Evolutionary conservation across 2,329 filamentous ascomycete species (phyloP), one percentile per base, ranked within the genome.

Genomic region (Coleophoma cylindrospora): DNA sequence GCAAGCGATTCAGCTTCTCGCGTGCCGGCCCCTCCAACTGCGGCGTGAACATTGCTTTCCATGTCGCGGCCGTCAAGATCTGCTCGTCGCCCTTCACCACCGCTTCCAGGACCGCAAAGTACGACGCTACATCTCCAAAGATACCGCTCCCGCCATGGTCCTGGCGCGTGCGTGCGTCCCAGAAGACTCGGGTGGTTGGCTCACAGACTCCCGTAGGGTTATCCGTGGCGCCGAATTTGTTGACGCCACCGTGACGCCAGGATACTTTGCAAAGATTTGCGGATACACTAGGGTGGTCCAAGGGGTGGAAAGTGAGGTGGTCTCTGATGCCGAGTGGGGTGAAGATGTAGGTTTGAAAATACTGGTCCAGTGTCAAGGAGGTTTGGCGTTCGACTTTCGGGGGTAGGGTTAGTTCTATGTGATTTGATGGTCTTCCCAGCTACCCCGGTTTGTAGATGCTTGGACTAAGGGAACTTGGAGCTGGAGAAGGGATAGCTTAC

Each of bases 71-170:
- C 22, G 62, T 66, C 11, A 80, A 67, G 1, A 80, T 54, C 34
- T 66, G 72, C 4, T 69, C 72, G 44, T 80, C 75, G 43, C 79
- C 70, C 3, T 64, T 61, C 0, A 79, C 65, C 1, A 81, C 57
- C 3, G 73, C 75, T 4, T 62, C 64, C 3, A 75, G 55, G 4
- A 80, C 57, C 38, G 66, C 66, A 50, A 71, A 50, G 50, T 72
- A 79, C 15, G 73, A 67, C 0, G 50, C 43, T 9, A 70, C 61
- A 1, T 62, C 59, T 4, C 63, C 62, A 38, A 58, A 66, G 11
- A 66, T 49, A 3, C 68, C 68, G 48, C 66, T 62, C 0, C 69
- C 69, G 34, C 67, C 68, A 38, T 59, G 55, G 5, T 38, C 7
- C 7, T 14, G 15, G 3, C 14, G 12, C 7, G 15, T 17, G 19